These are phyloP conservation scores for Ogataea pilisensis DNA, from an alignment of 805 yeast genomes.

Conservation along the genomic window DNA sequence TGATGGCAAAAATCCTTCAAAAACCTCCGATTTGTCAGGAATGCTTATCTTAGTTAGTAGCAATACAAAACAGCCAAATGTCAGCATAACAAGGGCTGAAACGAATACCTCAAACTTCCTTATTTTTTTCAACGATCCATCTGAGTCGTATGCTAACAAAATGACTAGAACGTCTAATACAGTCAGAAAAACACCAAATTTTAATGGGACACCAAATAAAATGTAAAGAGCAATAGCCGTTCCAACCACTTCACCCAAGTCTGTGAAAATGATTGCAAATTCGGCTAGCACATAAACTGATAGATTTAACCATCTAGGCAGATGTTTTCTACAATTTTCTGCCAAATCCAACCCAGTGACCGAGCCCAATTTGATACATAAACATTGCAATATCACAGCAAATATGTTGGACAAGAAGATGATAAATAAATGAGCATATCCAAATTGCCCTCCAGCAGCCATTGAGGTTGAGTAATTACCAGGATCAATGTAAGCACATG, in stretches of 20 bases:
- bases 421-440: conserved; percentile 68
- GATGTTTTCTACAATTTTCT: conserved; percentile 69
- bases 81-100: conserved; percentile 61
- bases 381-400: conserved; percentile 77
- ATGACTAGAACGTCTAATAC: conserved; percentile 78
- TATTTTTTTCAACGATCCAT: conserved; percentile 70
- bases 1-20: conserved; percentile 66
- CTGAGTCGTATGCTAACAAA: conserved; percentile 71
- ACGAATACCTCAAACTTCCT: conserved; percentile 78
- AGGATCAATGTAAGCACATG: conserved; percentile 92
- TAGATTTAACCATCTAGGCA: conserved; percentile 64
- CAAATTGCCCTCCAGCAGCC: conserved; percentile 77
- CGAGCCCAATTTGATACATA: conserved; percentile 82
- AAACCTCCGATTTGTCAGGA: conserved; percentile 47
- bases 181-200: conserved; percentile 73
- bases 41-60: conserved; percentile 60
- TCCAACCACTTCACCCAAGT: conserved; percentile 91
- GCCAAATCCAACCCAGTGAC: conserved; percentile 89
- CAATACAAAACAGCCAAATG: conserved; percentile 70
- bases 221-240: conserved; percentile 84
- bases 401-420: conserved; percentile 74
- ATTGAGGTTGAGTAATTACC: conserved; percentile 92
- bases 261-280: conserved; percentile 86
- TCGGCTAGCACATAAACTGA: conserved; percentile 71
- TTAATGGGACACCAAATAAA: conserved; percentile 66